Base-by-base conservation (phyloP, 495 filamentous ascomycete species). In the Aspergillus olivimuriae region DNA sequence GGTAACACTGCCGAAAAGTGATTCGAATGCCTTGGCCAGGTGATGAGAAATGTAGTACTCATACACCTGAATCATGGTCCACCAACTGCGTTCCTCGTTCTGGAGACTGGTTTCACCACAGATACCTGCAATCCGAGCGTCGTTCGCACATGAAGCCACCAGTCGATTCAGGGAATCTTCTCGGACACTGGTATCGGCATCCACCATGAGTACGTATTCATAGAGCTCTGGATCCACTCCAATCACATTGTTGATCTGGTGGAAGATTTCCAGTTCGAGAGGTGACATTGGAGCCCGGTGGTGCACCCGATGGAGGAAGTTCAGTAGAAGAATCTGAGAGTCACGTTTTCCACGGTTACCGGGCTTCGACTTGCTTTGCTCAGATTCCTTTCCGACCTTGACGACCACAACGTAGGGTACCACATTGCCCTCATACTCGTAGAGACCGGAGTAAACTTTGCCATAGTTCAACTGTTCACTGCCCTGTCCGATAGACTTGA, bases 61-160 rank as follows among this genome's bases (percentile, higher is more conserved):
- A 66, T 96, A 96, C 44, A 96, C 92, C 63, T 98, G 92, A 58
- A 98, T 98, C 92, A 98, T 98, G 8, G 94, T 98, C 87, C 88
- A 94, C 89, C 90, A 97, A 52, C 81, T 89, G 16, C 82, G 70
- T 52, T 95, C 84, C 65, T 95, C 90, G 52, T 98, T 98, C 62
- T 94, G 85, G 46, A 97, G 73, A 72, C 86, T 94, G 4, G 92
- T 98, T 60, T 98, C 92, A 52, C 92, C 92, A 66, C 92, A 98
- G 46, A 98, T 95, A 53, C 92, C 92, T 31, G 87, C 89, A 69
- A 98, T 94, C 63, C 91, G 94, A 41, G 89, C 83, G 64, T 98
- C 87, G 56, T 95, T 89, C 40, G 86, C 84, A 66, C 90, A 98
- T 28, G 86, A 84, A 42, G 92, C 89, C 4, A 98, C 92, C 5